Percentiles rank a stretch among this genome's conserved stretches.
Evolutionary conservation across 768 basidiomycete genomes (phyloP).

Genomic region (Dioszegia crocea): DNA sequence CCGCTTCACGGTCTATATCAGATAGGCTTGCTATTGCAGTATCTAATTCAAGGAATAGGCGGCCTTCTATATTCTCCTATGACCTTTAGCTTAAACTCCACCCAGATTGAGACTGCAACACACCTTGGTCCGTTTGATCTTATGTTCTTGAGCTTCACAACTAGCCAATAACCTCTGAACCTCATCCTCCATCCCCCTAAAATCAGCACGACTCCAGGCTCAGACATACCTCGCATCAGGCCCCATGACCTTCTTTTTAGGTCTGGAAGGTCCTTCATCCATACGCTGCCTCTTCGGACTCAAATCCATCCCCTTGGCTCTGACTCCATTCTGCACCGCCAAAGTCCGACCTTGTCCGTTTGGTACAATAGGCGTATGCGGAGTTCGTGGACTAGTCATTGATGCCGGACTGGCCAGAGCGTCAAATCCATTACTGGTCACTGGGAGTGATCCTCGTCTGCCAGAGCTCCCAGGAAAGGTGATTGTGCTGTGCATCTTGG

Average conservation of each 20-base stretch:
- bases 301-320: not conserved
- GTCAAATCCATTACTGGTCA: not conserved
- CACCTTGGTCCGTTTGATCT: constrained; percentile 31
- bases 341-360: not conserved
- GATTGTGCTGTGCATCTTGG: constrained; percentile 3
- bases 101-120: not conserved
- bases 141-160: constrained; percentile 37
- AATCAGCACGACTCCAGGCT: constrained; percentile 7
- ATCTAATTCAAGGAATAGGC: constrained; percentile 24
- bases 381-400: not conserved
- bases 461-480: not conserved
- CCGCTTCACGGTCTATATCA: constrained; percentile 28
- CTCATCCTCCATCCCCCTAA: constrained; percentile 32
- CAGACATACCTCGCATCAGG: constrained; percentile 19
- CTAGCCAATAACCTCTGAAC: constrained; percentile 26
- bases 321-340: not conserved
- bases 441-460: not conserved
- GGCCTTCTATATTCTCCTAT: constrained; percentile 33
- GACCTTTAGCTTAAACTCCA: not conserved
- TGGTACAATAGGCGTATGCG: not conserved
- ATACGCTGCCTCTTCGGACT: not conserved
- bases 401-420: not conserved
- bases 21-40: constrained; percentile 16
- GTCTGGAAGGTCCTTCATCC: not conserved
- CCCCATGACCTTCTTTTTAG: not conserved